A percentile compares a stretch with the other conserved stretches of the same genome.
These are phyloP conservation scores for Fraxinus albicans DNA, from an alignment of 305 asterid genomes.

Conservation along the genomic window DNA sequence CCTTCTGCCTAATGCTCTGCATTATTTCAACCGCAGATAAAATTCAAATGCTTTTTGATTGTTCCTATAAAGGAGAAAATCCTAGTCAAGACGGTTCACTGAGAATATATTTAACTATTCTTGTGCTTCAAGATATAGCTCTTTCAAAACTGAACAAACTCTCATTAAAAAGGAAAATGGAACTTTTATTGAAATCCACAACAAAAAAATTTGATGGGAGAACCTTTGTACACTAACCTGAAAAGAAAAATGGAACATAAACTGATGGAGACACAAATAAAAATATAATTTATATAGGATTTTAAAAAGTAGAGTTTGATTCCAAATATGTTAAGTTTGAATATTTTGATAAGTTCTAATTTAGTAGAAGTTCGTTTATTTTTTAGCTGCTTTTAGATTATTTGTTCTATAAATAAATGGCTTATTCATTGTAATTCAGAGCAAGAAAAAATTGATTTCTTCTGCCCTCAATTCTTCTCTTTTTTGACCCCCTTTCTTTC, in stretches of 20 bases:
- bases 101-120: not conserved
- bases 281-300: too few relatives aligned
- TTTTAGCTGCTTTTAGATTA: too few relatives aligned
- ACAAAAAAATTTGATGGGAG: not conserved
- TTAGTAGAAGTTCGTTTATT: too few relatives aligned
- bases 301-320: too few relatives aligned
- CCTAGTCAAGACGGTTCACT: not conserved
- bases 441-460: not conserved
- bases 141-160: not conserved
- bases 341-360: not conserved
- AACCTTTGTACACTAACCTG: conserved; percentile 27
- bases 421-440: not conserved
- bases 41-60: not conserved
- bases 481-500: not conserved
- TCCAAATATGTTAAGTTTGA: not conserved
- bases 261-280: not conserved
- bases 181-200: not conserved
- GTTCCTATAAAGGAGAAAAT: not conserved
- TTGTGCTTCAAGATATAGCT: not conserved
- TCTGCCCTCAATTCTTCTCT: not conserved
- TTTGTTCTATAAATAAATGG: not conserved
- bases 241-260: not conserved
- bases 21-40: not conserved
- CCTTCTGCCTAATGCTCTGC: not conserved
- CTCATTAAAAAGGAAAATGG: not conserved